Evolutionary conservation across 2,329 filamentous ascomycete species (phyloP).

Genomic region (Capronia americana): DNA sequence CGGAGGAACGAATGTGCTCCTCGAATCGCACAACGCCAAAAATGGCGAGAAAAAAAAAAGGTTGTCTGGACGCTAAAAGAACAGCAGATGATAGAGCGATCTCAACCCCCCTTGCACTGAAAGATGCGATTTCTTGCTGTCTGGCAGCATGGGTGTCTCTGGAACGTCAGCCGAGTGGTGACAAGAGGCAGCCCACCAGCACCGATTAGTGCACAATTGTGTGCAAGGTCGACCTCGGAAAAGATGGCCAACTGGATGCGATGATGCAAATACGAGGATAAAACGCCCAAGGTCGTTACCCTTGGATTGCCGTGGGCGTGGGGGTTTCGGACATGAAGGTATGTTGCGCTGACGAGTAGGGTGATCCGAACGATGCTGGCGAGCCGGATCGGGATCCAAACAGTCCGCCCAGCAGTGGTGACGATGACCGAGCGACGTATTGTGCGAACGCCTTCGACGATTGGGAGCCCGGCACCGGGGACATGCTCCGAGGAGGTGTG

Average conservation of each 20-base stretch:
- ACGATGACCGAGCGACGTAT: conserved; percentile 50
- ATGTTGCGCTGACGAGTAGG: conserved; percentile 50
- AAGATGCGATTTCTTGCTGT: conserved; percentile 22
- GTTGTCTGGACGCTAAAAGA: conserved; percentile 37
- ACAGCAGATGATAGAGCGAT: conserved; percentile 37
- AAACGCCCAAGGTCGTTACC: conserved; percentile 35
- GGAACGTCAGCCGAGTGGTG: conserved; percentile 12
- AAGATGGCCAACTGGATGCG: conserved; percentile 13
- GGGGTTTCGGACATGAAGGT: conserved; percentile 55
- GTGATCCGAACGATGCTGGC: conserved; percentile 50
- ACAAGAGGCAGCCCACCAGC: neutral
- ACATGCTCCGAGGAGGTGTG: conserved; percentile 31
- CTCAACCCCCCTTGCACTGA: conserved; percentile 21
- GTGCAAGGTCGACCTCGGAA: neutral
- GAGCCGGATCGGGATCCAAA: conserved; percentile 49
- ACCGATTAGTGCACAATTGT: neutral
- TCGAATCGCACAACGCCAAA: conserved; percentile 22
- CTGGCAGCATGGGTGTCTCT: conserved; percentile 12
- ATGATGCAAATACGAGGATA: conserved; percentile 16
- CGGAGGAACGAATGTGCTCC: conserved; percentile 15
- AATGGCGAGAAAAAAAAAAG: conserved; percentile 22
- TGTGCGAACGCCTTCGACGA: conserved; percentile 41
- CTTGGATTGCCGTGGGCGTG: conserved; percentile 52
- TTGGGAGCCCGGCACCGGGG: conserved; percentile 28
- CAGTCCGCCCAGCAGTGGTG: conserved; percentile 50